Evolutionary conservation across 768 basidiomycete genomes (phyloP), one percentile per base, ranked within the genome.

Genomic region (Macrolepiota fuliginosa): DNA sequence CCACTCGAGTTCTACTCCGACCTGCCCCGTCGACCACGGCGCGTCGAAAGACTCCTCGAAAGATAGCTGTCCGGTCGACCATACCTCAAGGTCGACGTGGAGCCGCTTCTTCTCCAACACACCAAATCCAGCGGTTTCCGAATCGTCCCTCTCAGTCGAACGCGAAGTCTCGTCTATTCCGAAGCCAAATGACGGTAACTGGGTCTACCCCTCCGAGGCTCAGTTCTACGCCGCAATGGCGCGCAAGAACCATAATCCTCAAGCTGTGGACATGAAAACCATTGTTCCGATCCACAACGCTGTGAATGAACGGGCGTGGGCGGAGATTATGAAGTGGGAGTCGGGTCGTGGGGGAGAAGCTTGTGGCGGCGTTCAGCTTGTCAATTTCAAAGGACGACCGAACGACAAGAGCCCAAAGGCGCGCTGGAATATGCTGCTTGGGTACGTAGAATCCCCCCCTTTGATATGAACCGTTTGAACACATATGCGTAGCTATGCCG

Each of bases 251-350:
- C 92, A 97, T 72, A 86, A 89, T 58, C 96, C 96, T 3, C 82
- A 87, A 32, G 83, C 90, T 22, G 71, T 81, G n/a, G 96, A 98
- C 76, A 98, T 98, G 96, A 86, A 83, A 69, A 90, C 92, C 29
- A 89, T 99, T 69, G 94, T 99, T 22, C 96, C 96, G 13, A 99
- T 99, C 54, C 97, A 99, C 75, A 99, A 99, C 70, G 96, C 96
- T 39, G 97, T 98, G 58, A 99, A 99, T 72, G 97, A 98, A 76
- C 87, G 88, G 57, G 90, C 92, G 2, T 96, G 94, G 94, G 75
- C 78, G 19, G 89, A 94, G 73, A 80, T 96, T 25, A 70, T 92
- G 72, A 82, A 82, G 63, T 96, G 94, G 94, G 94, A 96, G 72
- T 74, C 76, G 11, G 88, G 89, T 1, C 81, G 87, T 68, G 95